A percentile compares a stretch with the other conserved stretches of the same genome.
These are phyloP conservation scores for Tetrahymena thermophila DNA, from an alignment of 73 alveolate species.

Conservation along the genomic window DNA sequence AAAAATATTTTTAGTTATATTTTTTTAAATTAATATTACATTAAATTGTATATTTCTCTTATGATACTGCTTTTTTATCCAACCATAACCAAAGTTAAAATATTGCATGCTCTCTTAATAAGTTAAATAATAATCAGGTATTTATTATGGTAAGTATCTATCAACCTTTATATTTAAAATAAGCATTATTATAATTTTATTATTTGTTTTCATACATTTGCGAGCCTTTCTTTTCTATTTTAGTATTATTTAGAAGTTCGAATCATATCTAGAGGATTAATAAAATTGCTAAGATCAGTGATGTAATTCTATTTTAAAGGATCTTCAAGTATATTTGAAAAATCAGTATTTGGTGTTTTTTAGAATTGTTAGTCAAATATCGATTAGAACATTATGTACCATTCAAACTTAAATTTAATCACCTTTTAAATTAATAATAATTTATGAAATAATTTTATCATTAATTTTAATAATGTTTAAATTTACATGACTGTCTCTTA, in stretches of 20 bases:
- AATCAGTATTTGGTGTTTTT: not conserved
- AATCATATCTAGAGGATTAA: not conserved
- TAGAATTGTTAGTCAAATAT: not conserved
- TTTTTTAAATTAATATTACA: not conserved
- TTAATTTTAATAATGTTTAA: not conserved
- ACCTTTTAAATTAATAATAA: not conserved
- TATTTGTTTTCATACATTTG: not conserved
- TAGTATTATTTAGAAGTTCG: not conserved
- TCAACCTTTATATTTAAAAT: not conserved
- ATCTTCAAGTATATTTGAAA: not conserved
- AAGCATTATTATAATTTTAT: too few species aligned
- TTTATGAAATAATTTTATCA: not conserved
- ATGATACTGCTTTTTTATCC: not conserved
- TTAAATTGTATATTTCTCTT: not conserved
- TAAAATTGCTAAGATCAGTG: not conserved
- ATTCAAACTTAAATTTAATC: not conserved
- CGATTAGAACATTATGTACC: not conserved
- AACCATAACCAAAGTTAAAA: not conserved
- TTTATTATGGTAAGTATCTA: not conserved
- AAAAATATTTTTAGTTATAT: too few species aligned
- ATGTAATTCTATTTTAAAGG: not conserved
- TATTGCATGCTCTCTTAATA: not conserved
- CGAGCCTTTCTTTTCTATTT: not conserved
- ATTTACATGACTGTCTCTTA: not conserved
- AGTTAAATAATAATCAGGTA: not conserved